A percentile compares a stretch with the other conserved stretches of the same genome.
phyloP scores from a whole-genome alignment of 78 protist genomes.

The Bodo saltans region DNA sequence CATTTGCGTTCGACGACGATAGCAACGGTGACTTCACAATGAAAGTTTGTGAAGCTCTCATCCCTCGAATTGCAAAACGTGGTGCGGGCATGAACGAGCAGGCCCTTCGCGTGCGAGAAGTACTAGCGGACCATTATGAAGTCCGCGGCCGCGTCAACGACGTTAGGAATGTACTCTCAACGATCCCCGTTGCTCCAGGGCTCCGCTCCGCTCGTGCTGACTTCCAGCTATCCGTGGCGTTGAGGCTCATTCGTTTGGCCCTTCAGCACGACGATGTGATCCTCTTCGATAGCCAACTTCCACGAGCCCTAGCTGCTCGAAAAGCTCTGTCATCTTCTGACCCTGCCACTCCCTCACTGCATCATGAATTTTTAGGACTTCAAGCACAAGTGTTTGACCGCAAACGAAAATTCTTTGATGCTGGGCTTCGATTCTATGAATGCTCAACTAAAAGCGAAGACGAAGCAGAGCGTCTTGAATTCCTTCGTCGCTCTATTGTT shows the following conservation, averaged over 20 bases:
- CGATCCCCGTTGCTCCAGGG: background rate
- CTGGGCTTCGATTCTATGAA: constrained; percentile 29
- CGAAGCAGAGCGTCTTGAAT: background rate
- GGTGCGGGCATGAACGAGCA: background rate
- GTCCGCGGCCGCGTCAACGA: background rate
- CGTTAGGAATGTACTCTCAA: background rate
- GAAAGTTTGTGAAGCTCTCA: background rate
- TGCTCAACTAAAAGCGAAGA: background rate
- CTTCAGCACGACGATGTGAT: background rate
- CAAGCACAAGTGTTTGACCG: constrained; percentile 19
- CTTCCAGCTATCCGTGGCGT: background rate
- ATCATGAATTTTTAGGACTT: background rate
- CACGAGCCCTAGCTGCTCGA: constrained; percentile 16
- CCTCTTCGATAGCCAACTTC: background rate
- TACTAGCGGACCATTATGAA: background rate
- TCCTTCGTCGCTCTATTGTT: constrained; percentile 55
- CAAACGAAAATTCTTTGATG: constrained; percentile 40
- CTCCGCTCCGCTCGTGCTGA: background rate
- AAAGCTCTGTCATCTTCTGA: background rate
- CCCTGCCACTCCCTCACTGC: background rate
- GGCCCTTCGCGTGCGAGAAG: background rate
- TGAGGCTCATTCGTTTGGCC: background rate
- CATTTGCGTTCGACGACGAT: background rate
- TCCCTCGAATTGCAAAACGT: background rate
- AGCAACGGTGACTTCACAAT: background rate